Evolutionary conservation across 1,139 yeast species (phyloP), one percentile per base, ranked within the genome.

Genomic region (Blastobotrys persicus): DNA sequence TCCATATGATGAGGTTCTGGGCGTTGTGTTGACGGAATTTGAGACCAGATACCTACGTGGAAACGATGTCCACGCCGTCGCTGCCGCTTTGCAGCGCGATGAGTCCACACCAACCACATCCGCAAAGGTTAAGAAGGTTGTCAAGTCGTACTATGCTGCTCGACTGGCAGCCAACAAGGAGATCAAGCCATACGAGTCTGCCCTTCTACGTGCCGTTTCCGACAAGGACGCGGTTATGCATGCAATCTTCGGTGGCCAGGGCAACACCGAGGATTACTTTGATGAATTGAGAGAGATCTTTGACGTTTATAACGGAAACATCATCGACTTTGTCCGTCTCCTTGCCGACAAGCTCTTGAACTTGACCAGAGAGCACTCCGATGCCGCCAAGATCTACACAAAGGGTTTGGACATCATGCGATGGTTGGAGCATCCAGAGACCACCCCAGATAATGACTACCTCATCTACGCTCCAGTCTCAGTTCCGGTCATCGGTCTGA

Each of bases 161-260:
- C 75, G 81, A 58, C 65, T 74, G 45, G 73, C 77, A 34, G 73
- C 78, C 23, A 72, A 74, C 55, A 67, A 76, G 49, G 77, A 81
- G 38, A 71, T 78, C 59, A 71, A 71, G 63, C 71, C 73, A 51
- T 83, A 84, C 66, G 83, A 78, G 58, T 78, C 85, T 38, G 85
- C 91, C 14, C 70, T 83, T 47, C 72, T 81, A 61, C 75, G 82
- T 61, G 79, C 92, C 31, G 87, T 81, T 49, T 68, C 78, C 23
- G 71, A 72, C 53, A 72, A 75, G 45, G 71, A 74, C 33, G 89
- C 94, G 48, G 73, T 77, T 55, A 70, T 89, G 52, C 81, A 79
- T 54, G 96, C 97, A 55, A 83, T 92, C 57, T 92, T 92, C 63
- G 98, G 99, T 68, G 99, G 99, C 63, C 99, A 92, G 76, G 99